Evolutionary conservation across 2,329 filamentous ascomycete genomes (phyloP).

Genomic region (Xylariaceae sp.): DNA sequence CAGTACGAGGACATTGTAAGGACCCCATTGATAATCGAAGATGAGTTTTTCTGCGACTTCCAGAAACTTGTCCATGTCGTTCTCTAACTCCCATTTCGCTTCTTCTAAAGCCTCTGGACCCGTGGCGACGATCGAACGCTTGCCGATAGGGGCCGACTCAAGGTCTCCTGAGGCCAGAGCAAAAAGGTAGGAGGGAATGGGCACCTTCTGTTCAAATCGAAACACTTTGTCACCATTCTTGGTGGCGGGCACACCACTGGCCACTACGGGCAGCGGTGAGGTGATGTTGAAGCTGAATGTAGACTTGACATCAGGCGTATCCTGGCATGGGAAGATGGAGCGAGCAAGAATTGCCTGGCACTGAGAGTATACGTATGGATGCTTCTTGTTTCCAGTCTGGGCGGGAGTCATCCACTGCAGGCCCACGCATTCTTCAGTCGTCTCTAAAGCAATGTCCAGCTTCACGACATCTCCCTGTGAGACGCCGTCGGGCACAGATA

Average conservation of each 20-base stretch:
- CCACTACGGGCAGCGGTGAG: slow-evolving; percentile 84
- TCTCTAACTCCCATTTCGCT: slow-evolving; percentile 88
- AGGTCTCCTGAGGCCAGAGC: slow-evolving; percentile 88
- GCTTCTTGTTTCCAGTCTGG: slow-evolving; percentile 92
- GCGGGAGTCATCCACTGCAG: slow-evolving; percentile 92
- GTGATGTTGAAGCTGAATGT: slow-evolving; percentile 86
- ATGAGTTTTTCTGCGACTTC: slow-evolving; percentile 76
- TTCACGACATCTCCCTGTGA: slow-evolving; percentile 50
- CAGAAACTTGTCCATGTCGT: slow-evolving; percentile 88
- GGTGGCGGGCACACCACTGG: slow-evolving; percentile 68
- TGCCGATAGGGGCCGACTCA: slow-evolving; percentile 78
- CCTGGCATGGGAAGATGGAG: slow-evolving; percentile 93
- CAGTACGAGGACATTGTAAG: slow-evolving; percentile 89
- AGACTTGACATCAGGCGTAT: slow-evolving; percentile 96
- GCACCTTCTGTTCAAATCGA: slow-evolving; percentile 83
- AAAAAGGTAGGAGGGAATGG: slow-evolving; percentile 92
- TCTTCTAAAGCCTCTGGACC: slow-evolving; percentile 81
- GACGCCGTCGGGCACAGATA: slow-evolving; percentile 55
- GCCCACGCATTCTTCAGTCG: slow-evolving; percentile 84
- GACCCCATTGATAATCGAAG: slow-evolving; percentile 88
- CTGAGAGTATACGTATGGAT: slow-evolving; percentile 97
- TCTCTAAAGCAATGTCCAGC: slow-evolving; percentile 67
- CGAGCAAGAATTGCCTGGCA: slow-evolving; percentile 95
- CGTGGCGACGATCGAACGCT: slow-evolving; percentile 78
- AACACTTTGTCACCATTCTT: slow-evolving; percentile 60